Evolutionary conservation across 2,329 filamentous ascomycete genomes (phyloP), one percentile per base, ranked within the genome.

Genomic region (Fusarium zealandicum): DNA sequence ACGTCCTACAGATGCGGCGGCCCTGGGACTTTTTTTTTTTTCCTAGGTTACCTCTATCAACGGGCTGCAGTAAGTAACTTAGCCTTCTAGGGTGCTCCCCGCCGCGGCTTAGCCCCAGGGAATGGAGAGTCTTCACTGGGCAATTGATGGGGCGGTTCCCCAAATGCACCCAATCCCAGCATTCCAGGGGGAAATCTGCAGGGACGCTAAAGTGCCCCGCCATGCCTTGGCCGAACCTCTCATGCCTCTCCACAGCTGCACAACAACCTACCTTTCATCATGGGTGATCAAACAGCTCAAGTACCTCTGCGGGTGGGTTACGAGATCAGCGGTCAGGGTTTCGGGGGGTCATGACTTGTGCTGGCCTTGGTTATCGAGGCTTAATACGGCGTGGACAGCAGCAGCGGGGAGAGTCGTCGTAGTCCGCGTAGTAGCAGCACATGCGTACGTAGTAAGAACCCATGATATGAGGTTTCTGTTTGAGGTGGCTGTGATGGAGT

Each of bases 21-120:
- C 51, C 55, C 65, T 53, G 51, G 63, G 61, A 53, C 57, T 70
- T 71, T 71, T 70, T 67, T 64, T 67, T 64, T 53, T 63, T 61
- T 36, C 66, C 51, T 45, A 51, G 46, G 25, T 27, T 41, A 20
- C 38, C 35, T n/a, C n/a, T n/a, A n/a, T n/a, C n/a, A n/a, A n/a
- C n/a, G n/a, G n/a, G n/a, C n/a, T 22, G 20, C 20, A 22, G 20
- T 22, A 22, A 7, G 20, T 22, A 22, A 7, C 5, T 22, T 22
- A 4, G 20, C 41, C 41, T 28, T 36, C 28, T 49, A 57, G 50
- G 57, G 45, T 55, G 32, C 40, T 48, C 54, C 61, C 59, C 59
- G 54, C 62, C 57, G 40, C 62, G 37, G 49, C 37, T 22, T 35
- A 42, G 37, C 36, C 18, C 52, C 31, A 22, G 12, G 30, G 8